phyloP scores from a whole-genome alignment of 345 rosid genomes.

The Dipteronia sinensis region DNA sequence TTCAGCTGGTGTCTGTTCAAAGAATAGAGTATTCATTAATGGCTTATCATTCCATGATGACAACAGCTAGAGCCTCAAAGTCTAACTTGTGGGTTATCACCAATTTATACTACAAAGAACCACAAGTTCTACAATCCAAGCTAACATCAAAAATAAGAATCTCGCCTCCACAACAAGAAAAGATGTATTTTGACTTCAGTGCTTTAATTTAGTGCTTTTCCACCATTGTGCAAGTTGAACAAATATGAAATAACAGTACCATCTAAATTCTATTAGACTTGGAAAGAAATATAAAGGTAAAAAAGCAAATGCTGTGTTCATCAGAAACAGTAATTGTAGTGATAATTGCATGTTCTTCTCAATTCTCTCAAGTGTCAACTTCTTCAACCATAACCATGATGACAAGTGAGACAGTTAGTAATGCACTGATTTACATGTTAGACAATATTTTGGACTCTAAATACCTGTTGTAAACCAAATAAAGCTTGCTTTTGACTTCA shows the following conservation, averaged over 20 bases:
- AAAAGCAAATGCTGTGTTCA: neutral
- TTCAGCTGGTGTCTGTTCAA: constrained; percentile 71
- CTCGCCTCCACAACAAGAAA: neutral
- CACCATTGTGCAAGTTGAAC: neutral
- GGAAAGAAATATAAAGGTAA: neutral
- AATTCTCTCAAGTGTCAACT: neutral
- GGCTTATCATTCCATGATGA: neutral
- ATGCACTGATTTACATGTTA: neutral
- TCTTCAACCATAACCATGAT: neutral
- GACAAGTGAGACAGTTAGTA: neutral
- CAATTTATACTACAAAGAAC: neutral
- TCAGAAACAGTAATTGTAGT: neutral
- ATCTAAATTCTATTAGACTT: neutral
- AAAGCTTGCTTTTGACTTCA: neutral
- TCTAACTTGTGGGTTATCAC: neutral
- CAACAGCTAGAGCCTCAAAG: neutral
- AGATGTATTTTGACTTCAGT: neutral
- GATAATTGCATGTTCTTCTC: neutral
- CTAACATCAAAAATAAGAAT: neutral
- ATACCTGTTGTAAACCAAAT: neutral
- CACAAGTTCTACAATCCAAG: constrained; percentile 2
- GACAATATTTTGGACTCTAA: neutral
- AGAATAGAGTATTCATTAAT: constrained; percentile 23
- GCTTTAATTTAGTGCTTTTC: neutral
- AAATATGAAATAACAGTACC: neutral